phyloP scores from a whole-genome alignment of 1,139 yeast genomes.

The Scheffersomyces cryptocercus region DNA sequence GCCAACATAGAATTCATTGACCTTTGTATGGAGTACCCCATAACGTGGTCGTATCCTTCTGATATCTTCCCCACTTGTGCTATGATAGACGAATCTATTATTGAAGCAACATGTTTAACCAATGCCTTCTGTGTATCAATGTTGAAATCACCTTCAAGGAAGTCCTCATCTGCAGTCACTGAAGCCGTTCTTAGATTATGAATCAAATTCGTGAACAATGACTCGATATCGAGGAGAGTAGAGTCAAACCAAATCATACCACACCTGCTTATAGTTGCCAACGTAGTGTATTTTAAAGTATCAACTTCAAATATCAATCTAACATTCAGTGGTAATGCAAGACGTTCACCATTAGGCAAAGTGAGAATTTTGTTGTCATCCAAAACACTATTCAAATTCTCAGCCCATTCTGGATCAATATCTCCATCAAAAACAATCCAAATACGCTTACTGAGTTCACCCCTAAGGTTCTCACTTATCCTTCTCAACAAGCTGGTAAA shows the following conservation, averaged over 20 bases:
- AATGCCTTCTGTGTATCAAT: slow-evolving; percentile 10
- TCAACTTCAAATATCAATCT: slow-evolving; percentile 79
- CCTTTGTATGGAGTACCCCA: slow-evolving; percentile 48
- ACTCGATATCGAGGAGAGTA: slow-evolving; percentile 21
- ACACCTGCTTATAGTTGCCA: slow-evolving; percentile 92
- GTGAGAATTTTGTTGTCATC: slow-evolving; percentile 86
- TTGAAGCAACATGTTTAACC: slow-evolving; percentile 4
- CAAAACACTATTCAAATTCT: slow-evolving; percentile 82
- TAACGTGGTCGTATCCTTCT: slow-evolving; percentile 45
- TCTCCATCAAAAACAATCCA: slow-evolving; percentile 95
- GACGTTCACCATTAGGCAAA: slow-evolving; percentile 86
- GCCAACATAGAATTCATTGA: slow-evolving; percentile 39
- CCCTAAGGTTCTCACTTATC: slow-evolving; percentile 57
- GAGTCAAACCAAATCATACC: slow-evolving; percentile 79
- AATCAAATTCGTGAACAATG: slow-evolving; percentile 21
- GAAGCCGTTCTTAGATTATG: slow-evolving; percentile 17
- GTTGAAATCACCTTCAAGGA: neutral
- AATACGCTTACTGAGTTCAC: slow-evolving; percentile 54
- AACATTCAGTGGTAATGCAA: slow-evolving; percentile 64
- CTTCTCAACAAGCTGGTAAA: slow-evolving; percentile 69
- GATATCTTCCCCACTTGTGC: slow-evolving; percentile 15
- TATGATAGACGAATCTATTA: slow-evolving; percentile 7
- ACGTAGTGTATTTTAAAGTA: slow-evolving; percentile 66
- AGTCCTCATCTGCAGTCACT: neutral
- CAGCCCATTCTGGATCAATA: slow-evolving; percentile 94